Conservation (phyloP, 2,329 filamentous ascomycete genomes). For the Penicillium palitans region DNA sequence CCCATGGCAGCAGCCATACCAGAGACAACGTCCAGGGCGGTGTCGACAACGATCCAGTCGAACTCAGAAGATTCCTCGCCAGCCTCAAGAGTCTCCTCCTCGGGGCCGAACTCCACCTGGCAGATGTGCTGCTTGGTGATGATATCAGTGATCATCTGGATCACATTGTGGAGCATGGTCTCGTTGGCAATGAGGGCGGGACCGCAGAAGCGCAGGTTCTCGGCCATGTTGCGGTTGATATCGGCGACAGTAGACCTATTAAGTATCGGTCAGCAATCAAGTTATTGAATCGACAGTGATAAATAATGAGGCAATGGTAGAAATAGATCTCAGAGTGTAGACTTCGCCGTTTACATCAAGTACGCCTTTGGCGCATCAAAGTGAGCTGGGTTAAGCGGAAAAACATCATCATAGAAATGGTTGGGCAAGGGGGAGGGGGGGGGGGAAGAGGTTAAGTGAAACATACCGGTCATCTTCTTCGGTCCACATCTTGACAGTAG, state of each 20-base stretch:
- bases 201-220: slow-evolving; percentile 86
- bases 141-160: slow-evolving; percentile 72
- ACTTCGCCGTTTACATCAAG: slow-evolving; percentile 84
- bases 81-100: slow-evolving; percentile 72
- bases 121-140: slow-evolving; percentile 89
- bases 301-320: slow-evolving; percentile 20
- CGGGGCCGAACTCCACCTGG: slow-evolving; percentile 83
- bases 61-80: slow-evolving; percentile 86
- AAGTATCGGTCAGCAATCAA: slow-evolving; percentile 36
- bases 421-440: slow-evolving; percentile 14
- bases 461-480: slow-evolving; percentile 94
- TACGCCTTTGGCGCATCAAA: slow-evolving; percentile 82
- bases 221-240: slow-evolving; percentile 89
- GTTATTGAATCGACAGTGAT: slow-evolving; percentile 17
- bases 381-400: slow-evolving; percentile 99
- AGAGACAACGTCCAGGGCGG: slow-evolving; percentile 84
- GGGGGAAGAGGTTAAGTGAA: slow-evolving; percentile 21
- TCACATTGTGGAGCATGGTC: slow-evolving; percentile 71
- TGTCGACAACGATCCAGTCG: slow-evolving; percentile 96
- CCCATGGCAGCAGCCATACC: slow-evolving; percentile 82
- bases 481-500: slow-evolving; percentile 80
- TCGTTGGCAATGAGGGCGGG: slow-evolving; percentile 77
- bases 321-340: slow-evolving; percentile 45
- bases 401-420: slow-evolving; percentile 71
- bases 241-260: slow-evolving; percentile 82